A percentile compares a stretch with the other conserved stretches of the same genome.
These are phyloP conservation scores for Beta corolliflora DNA, from an alignment of 179 eudicot species.

Conservation along the genomic window DNA sequence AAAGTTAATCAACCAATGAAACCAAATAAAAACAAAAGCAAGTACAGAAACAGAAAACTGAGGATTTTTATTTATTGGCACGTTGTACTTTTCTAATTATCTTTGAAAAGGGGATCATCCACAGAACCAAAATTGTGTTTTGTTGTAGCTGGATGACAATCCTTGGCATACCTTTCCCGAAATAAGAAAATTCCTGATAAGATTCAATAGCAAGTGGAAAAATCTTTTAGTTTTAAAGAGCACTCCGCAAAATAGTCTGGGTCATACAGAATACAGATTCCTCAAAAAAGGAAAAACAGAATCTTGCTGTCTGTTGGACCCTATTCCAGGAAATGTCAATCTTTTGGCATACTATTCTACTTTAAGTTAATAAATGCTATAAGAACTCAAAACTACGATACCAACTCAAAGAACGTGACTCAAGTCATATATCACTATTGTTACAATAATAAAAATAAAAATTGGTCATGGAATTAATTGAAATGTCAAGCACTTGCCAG, in stretches of 20 bases:
- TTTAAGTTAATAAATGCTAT: not conserved
- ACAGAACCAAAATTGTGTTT: not conserved
- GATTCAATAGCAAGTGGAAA: not conserved
- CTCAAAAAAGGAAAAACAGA: not conserved
- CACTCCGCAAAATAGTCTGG: not conserved
- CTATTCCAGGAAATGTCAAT: not conserved
- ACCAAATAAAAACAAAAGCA: not conserved
- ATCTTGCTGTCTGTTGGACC: not conserved
- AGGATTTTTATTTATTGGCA: not conserved
- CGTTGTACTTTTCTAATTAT: not conserved
- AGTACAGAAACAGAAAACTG: not conserved
- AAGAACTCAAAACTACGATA: not conserved
- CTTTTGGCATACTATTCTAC: not conserved
- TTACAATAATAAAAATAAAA: not conserved
- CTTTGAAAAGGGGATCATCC: not conserved
- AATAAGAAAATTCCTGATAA: too few species aligned
- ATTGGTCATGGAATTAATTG: not conserved
- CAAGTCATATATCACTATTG: not conserved
- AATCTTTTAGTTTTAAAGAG: not conserved
- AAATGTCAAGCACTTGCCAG: slow-evolving; percentile 47
- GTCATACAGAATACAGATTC: not conserved
- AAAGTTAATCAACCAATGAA: not conserved
- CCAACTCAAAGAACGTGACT: not conserved
- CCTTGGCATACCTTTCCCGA: not conserved
- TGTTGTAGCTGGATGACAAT: not conserved